Percentiles rank a stretch among this genome's conserved stretches.
Conservation (phyloP, 495 filamentous ascomycete genomes). For the Recurvomyces mirabilis region DNA sequence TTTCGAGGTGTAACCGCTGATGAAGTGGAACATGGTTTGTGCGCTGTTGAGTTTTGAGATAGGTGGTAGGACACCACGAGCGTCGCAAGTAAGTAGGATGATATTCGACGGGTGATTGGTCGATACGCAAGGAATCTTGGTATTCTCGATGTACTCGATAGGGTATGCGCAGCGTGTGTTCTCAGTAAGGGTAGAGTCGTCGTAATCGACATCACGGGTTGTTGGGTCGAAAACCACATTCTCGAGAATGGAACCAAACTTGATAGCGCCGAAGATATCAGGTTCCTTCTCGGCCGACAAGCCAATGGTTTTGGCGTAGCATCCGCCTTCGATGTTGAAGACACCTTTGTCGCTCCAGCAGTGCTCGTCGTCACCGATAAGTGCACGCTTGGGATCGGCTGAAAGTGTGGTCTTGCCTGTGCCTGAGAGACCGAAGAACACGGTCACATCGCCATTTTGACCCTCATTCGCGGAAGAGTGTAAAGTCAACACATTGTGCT, state of each 20-base stretch:
- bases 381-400: conserved; percentile 85
- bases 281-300: conserved; percentile 96
- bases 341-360: conserved; percentile 95
- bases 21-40: conserved; percentile 99
- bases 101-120: conserved; percentile 90
- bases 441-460: conserved; percentile 78
- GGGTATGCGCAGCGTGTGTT: conserved; percentile 98
- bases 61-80: conserved; percentile 90
- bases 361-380: conserved; percentile 99
- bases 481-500: conserved; percentile 96
- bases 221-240: conserved; percentile 95
- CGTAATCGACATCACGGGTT: conserved; percentile 85
- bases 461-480: conserved; percentile 93
- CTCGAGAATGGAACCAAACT: conserved; percentile 92
- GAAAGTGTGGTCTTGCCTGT: conserved; percentile 98
- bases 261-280: conserved; percentile 94
- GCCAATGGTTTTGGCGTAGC: conserved; percentile 98
- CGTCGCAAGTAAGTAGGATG: conserved; percentile 94
- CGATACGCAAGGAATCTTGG: conserved; percentile 90
- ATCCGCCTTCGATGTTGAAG: conserved; percentile 99
- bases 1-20: conserved; percentile 98
- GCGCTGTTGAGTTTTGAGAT: conserved; percentile 94
- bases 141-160: conserved; percentile 97
- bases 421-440: conserved; percentile 98
- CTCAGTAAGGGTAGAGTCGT: conserved; percentile 88